Evolutionary conservation across 768 basidiomycete genomes (phyloP), one percentile per base, ranked within the genome.

Genomic region (Agrocybe chaxingu): DNA sequence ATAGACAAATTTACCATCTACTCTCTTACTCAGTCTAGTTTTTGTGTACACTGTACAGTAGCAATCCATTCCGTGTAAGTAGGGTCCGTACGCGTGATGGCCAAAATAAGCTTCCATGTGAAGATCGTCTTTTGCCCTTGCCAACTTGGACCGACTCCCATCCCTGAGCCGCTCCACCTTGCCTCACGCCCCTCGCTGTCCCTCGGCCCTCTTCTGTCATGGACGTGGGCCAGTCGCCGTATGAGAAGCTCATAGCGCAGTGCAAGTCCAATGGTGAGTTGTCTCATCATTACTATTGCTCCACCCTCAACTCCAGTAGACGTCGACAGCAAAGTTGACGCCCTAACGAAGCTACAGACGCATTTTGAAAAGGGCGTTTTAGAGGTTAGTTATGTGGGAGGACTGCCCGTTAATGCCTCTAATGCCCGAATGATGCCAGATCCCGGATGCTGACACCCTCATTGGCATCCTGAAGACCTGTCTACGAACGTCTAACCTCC

Each of bases 311-410:
- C 44, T 33, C 34, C 37, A 44, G 50, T 59, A 92, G 90, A 92
- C 66, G 81, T 87, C 51, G 90, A 92, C 68, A 75, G 80, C 54
- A 90, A 85, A 70, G 77, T 90, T 18, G 89, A 92, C 63, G 89
- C 87, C 24, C 74, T 92, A 54, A 75, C 81, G 51, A 92, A 89
- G 70, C 75, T 92, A 38, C 85, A 92, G 66, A 74, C 73, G 34
- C 80, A 85, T 67, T 87, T 90, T 62, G 87, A 90, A 51, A 59
- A 58, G 68, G 70, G 77, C 35, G 83, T 80, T 43, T 64, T 77
- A 51, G 82, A 92, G 76, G 91, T 90, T 65, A 43, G 70, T 55
- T 41, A 50, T 59, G 31, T 45, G 30, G 38, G 31, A 44, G 24
- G 42, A 19, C 49, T 34, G 32, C 5, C 42, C 39, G 8, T 33